These are phyloP conservation scores for Lasiodiplodia citricola DNA, from an alignment of 2,329 filamentous ascomycete genomes.

Conservation along the genomic window DNA sequence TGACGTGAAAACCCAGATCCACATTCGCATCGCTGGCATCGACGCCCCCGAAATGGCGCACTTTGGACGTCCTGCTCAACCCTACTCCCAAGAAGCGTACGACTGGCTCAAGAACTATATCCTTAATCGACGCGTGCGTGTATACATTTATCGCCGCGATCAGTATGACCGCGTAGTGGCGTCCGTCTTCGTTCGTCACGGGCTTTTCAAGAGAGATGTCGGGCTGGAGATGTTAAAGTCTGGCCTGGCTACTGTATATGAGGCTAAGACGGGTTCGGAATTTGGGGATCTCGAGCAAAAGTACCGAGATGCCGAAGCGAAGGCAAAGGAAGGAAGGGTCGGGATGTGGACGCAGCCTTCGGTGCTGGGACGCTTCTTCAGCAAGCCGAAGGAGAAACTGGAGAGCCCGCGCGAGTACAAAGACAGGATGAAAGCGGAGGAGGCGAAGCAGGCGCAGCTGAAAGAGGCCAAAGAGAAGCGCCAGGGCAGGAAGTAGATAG, in stretches of 20 bases:
- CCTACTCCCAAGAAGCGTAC: conserved; percentile 79
- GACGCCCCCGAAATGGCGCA: conserved; percentile 94
- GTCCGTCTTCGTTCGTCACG: conserved; percentile 75
- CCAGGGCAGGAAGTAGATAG: background rate
- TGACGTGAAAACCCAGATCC: conserved; percentile 64
- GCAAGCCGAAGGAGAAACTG: conserved; percentile 52
- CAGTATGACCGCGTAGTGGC: conserved; percentile 93
- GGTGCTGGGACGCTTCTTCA: conserved; percentile 48
- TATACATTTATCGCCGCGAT: conserved; percentile 82
- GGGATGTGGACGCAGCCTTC: conserved; percentile 70
- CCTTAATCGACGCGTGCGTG: conserved; percentile 74
- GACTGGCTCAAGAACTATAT: conserved; percentile 79
- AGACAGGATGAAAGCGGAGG: conserved; percentile 57
- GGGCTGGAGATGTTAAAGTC: conserved; percentile 86
- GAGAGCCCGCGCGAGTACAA: conserved; percentile 93
- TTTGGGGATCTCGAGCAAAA: conserved; percentile 72
- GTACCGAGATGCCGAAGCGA: conserved; percentile 70
- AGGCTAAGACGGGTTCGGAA: conserved; percentile 87
- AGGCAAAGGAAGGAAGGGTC: conserved; percentile 47
- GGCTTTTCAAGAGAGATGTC: conserved; percentile 76
- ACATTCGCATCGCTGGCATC: conserved; percentile 86
- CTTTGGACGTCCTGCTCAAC: conserved; percentile 88
- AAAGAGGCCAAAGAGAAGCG: conserved; percentile 27
- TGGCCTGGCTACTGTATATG: conserved; percentile 89
- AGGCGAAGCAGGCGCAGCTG: conserved; percentile 42